Base-by-base conservation (phyloP, 768 basidiomycete genomes). In the Agrocybe pediades region DNA sequence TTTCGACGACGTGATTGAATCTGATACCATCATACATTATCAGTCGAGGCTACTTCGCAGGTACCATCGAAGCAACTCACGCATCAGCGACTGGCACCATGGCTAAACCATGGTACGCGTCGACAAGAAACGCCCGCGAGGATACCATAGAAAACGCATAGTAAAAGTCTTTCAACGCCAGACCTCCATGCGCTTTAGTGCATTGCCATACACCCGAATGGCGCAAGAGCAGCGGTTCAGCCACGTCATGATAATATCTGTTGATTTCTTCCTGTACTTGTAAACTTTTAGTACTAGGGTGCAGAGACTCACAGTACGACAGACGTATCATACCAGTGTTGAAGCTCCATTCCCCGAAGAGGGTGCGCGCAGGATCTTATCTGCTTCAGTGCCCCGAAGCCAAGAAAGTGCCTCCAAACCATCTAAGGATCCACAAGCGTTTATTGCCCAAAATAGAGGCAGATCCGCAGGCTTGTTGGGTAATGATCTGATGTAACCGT, bases 11-110 rank as follows among this genome's bases (percentile, higher is more conserved):
- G 59, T 92, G 90, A 67, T 92, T 90, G 70, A 92, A 91, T 48
- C 89, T 91, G 42, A 19, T 54, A 11, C 62, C 48, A 53, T 55
- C 52, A 33, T 27, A 23, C 56, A n/a, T 59, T 27, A 26, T 24
- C 45, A 46, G 44, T 17, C 23, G 19, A 56, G 15, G 24, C 43
- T 45, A 44, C 55, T n/a, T 36, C 5, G n/a, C 33, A n/a, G 11
- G 1, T 42, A 45, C 46, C 29, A 16, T 52, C 41, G 48, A 51
- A 17, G 29, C 19, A 11, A 79, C 86, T 68, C 65, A 91, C 88
- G 80, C 80, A 71, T 95, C 93, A 26, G 90, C 90, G 57, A 93
- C 80, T 3, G 93, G 92, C 17, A 92, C 89, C 80, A 96, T 88
- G 1, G 88, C 80, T 16, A 95, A 72, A 6, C 84, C 84, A 65